Base-by-base conservation (phyloP, 176 grass and related monocot species). In the Lolium rigidum region DNA sequence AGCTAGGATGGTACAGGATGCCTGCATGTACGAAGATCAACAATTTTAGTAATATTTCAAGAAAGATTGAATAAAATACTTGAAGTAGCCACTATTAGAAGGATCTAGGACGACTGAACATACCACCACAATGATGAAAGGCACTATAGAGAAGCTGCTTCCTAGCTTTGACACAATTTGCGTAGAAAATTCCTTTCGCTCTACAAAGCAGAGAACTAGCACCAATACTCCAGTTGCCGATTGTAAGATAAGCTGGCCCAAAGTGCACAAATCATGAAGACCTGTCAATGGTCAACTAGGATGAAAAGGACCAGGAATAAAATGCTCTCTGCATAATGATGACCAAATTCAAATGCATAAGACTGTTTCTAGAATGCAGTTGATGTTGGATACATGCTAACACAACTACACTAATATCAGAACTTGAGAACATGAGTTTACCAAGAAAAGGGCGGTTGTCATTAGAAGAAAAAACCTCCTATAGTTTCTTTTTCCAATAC, bases 221-320 rank as follows among this genome's bases (percentile, higher is more conserved):
- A 99, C 97, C 59, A 99, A 84, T 83, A 99, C 57, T 85, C 97
- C 97, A 62, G 91, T 85, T 77, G 87, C 78, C 82, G 92, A 97
- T 83, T 99, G 94, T 50, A 99, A 82, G 80, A 99, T 94, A 94
- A 99, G 92, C 97, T 99, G 97, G 90, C 92, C 90, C 82, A 91
- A 91, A 88, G 87, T 91, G 82, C 86, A 91, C 90, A 91, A 91
- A 91, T 71, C 78, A 91, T 88, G 90, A 20, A 91, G 86, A 91
- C 95, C 93, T 95, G 93, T 98, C 95, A 98, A 98, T 95, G 85
- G 84, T 98, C 91, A 98, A 98, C 91, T 92, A 95, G 95, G 92
- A 95, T 98, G 95, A 95, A 93, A 93, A 98, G 91, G 89, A 98
- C 93, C 74, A 90, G 90, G 93, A 95, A 92, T 74, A 87, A 91